These are phyloP conservation scores for rapeseed (Brassica napus) DNA, from an alignment of 345 rosid genomes.

Conservation along the genomic window DNA sequence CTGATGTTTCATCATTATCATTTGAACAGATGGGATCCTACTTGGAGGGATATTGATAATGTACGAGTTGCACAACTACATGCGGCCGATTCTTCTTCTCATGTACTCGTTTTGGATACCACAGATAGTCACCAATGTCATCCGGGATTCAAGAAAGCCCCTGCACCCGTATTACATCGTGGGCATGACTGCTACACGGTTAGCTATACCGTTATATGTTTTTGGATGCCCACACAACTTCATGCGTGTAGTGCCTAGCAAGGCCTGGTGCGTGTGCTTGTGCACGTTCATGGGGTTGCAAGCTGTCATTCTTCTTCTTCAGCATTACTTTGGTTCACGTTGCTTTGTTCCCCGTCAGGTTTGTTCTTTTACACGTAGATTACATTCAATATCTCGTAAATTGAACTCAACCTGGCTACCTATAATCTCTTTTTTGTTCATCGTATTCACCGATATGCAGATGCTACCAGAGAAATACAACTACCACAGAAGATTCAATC, in stretches of 20 bases:
- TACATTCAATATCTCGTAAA: background rate
- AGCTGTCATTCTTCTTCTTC: constrained; percentile 85
- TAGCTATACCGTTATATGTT: constrained; percentile 79
- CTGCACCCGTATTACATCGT: constrained; percentile 90
- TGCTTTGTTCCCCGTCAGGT: constrained; percentile 98
- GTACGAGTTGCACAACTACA: constrained; percentile 84
- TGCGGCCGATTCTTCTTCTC: constrained; percentile 78
- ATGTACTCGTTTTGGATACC: constrained; percentile 96
- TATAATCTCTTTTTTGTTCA: constrained; percentile 14
- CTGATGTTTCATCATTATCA: constrained; percentile 17
- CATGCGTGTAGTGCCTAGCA: constrained; percentile 89
- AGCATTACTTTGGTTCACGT: constrained; percentile 92
- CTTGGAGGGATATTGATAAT: constrained; percentile 94
- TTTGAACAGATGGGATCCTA: constrained; percentile 85
- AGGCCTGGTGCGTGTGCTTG: constrained; percentile 77
- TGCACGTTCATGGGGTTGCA: constrained; percentile 73
- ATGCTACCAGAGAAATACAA: constrained; percentile 95
- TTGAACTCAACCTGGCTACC: background rate
- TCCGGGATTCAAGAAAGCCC: constrained; percentile 95
- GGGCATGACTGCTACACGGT: constrained; percentile 86
- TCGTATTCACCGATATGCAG: constrained; percentile 49
- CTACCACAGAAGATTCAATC: constrained; percentile 72
- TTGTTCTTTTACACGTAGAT: constrained; percentile 20
- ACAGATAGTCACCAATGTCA: constrained; percentile 74
- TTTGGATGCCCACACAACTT: constrained; percentile 97